phyloP scores from a whole-genome alignment of 164 flowering plant species.

The Paratinospora sagittata region DNA sequence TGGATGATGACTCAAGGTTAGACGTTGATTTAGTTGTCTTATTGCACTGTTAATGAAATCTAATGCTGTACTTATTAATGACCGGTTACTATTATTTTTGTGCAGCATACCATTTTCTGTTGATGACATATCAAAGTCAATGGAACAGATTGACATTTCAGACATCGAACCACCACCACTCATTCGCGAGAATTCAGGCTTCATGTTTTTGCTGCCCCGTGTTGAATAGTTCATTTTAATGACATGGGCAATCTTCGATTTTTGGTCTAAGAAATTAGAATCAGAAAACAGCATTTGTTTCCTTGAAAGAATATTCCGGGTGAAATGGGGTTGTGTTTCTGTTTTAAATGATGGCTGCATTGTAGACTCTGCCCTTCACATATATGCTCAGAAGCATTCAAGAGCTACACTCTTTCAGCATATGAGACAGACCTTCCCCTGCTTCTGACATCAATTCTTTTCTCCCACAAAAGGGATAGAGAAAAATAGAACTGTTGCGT shows the following conservation, averaged over 20 bases:
- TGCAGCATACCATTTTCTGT: slow-evolving; percentile 96
- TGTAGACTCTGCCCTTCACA: too few relatives aligned
- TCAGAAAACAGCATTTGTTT: too few relatives aligned
- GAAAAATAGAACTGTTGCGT: too few relatives aligned
- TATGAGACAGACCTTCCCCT: too few relatives aligned
- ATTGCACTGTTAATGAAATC: not conserved
- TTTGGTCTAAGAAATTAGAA: not conserved
- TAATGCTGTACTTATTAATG: slow-evolving; percentile 2
- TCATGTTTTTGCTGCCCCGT: slow-evolving; percentile 78
- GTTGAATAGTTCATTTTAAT: slow-evolving; percentile 26
- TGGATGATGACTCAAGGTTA: slow-evolving; percentile 68
- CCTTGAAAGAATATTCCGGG: too few relatives aligned
- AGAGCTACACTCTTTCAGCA: too few relatives aligned
- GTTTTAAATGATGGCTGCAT: not conserved
- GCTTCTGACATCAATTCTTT: too few relatives aligned
- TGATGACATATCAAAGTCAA: slow-evolving; percentile 94
- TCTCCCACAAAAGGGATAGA: too few relatives aligned
- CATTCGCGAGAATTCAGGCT: slow-evolving; percentile 87
- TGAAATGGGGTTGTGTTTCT: not conserved
- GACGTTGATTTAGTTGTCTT: slow-evolving; percentile 4
- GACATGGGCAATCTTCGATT: not conserved
- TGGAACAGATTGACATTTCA: slow-evolving; percentile 73
- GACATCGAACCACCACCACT: slow-evolving; percentile 90
- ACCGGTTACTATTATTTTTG: not conserved
- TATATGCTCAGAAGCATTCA: too few relatives aligned